Conservation (phyloP, 176 grass and related monocot species). For the Stipa capillata region DNA sequence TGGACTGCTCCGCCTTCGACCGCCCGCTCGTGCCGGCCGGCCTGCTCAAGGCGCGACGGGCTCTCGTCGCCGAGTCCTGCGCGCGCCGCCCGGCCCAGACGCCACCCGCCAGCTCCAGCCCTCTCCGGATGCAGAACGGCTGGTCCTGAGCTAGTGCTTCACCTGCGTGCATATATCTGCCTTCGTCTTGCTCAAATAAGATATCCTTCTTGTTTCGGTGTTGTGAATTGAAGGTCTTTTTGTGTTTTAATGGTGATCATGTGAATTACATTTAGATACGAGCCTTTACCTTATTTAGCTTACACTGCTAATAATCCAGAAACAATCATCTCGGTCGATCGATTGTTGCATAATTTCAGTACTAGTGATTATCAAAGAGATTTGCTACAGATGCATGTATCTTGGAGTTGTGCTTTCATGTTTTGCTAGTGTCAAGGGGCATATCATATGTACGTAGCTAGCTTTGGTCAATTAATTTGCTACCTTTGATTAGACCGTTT, state of each 20-base stretch:
- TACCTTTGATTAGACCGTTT: neutral
- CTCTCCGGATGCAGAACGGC: constrained; percentile 30
- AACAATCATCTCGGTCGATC: neutral
- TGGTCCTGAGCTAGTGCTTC: constrained; percentile 13
- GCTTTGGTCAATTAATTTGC: neutral
- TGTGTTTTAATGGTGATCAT: constrained; percentile 2
- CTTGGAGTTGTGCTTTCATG: neutral
- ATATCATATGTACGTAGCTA: constrained; percentile 24
- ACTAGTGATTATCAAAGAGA: neutral
- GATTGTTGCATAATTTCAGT: neutral
- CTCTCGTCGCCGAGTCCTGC: constrained; percentile 43
- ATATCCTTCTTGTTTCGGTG: constrained; percentile 18
- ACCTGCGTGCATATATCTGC: neutral
- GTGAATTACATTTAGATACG: constrained; percentile 8
- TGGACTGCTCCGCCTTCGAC: constrained; percentile 50
- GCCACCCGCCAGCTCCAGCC: neutral
- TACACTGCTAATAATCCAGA: neutral
- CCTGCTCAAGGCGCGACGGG: constrained; percentile 37
- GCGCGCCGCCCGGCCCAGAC: constrained; percentile 14
- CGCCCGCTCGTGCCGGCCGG: constrained; percentile 33
- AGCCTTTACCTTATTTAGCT: neutral
- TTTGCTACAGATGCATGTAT: neutral
- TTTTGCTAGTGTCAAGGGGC: neutral
- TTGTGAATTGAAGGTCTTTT: constrained; percentile 21
- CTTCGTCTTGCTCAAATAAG: constrained; percentile 29